Percentiles rank a stretch among this genome's conserved stretches.
These are phyloP conservation scores for Hyphopichia wangnamkhiaoensis DNA, from an alignment of 1,139 yeast genomes.

Conservation along the genomic window DNA sequence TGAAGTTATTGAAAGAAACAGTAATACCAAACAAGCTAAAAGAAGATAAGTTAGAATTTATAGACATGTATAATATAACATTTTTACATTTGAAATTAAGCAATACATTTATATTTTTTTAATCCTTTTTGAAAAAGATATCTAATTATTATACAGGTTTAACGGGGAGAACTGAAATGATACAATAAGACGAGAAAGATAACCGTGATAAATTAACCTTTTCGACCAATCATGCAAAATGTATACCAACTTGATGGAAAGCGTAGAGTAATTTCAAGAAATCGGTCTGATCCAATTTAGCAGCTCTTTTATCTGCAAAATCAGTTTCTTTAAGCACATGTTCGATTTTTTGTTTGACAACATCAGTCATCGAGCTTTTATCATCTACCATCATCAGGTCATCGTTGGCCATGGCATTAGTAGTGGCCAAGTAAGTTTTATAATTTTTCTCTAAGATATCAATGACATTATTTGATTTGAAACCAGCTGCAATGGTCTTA, in stretches of 20 bases:
- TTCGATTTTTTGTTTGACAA: constrained; percentile 60
- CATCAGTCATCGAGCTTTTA: constrained; percentile 38
- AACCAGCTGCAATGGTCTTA: constrained; percentile 90
- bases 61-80: constrained; percentile 1
- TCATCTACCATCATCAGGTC: constrained; percentile 57
- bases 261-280: constrained; percentile 85
- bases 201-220: background rate
- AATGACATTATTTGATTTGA: constrained; percentile 79
- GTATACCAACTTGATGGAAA: constrained; percentile 96
- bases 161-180: constrained; percentile 10
- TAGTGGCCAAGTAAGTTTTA: constrained; percentile 70
- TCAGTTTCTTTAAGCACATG: constrained; percentile 78
- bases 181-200: constrained; percentile 30
- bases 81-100: no score
- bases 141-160: no score
- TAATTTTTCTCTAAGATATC: constrained; percentile 87
- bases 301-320: constrained; percentile 82
- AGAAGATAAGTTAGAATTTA: constrained; percentile 33
- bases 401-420: constrained; percentile 50
- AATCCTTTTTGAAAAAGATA: no score
- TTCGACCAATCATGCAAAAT: constrained; percentile 86
- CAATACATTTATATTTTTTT: no score
- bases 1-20: constrained; percentile 80
- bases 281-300: constrained; percentile 94
- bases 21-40: constrained; percentile 40